phyloP scores from a whole-genome alignment of 306 rosid species.

The Ormosia emarginata region DNA sequence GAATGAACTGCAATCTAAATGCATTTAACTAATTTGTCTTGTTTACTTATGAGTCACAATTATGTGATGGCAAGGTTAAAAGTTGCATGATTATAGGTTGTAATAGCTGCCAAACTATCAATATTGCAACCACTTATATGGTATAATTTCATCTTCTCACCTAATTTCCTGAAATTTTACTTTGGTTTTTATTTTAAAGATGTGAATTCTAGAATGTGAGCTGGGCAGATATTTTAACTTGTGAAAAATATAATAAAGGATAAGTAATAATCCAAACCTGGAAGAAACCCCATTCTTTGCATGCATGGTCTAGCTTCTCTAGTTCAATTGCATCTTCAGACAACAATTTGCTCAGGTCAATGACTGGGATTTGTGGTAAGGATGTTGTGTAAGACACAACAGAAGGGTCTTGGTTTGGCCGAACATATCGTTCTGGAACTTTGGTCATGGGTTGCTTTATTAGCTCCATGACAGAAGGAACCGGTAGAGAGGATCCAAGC shows the following conservation, averaged over 20 bases:
- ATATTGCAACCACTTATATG: too few species aligned
- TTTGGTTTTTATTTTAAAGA: background rate
- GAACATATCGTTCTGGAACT: conserved; percentile 29
- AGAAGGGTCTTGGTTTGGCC: conserved; percentile 30
- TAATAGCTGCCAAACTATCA: too few species aligned
- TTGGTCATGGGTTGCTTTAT: background rate
- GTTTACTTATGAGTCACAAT: too few species aligned
- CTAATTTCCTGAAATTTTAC: too few species aligned
- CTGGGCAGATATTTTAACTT: too few species aligned
- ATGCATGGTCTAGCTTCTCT: conserved; percentile 28
- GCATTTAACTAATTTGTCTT: too few species aligned
- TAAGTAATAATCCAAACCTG: conserved; percentile 10
- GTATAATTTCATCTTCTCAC: too few species aligned
- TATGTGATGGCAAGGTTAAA: too few species aligned
- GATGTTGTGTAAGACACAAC: background rate
- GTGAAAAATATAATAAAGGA: background rate
- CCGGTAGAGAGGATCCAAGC: background rate
- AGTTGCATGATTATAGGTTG: too few species aligned
- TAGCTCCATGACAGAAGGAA: conserved; percentile 6
- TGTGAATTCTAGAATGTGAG: background rate
- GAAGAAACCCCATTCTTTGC: conserved; percentile 16
- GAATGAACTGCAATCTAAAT: too few species aligned
- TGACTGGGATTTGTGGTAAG: conserved; percentile 21
- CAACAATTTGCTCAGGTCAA: conserved; percentile 28
- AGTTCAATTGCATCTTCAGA: conserved; percentile 19